Evolutionary conservation across 768 basidiomycete species (phyloP), one percentile per base, ranked within the genome.

Genomic region (Hortiboletus flavorubellus): DNA sequence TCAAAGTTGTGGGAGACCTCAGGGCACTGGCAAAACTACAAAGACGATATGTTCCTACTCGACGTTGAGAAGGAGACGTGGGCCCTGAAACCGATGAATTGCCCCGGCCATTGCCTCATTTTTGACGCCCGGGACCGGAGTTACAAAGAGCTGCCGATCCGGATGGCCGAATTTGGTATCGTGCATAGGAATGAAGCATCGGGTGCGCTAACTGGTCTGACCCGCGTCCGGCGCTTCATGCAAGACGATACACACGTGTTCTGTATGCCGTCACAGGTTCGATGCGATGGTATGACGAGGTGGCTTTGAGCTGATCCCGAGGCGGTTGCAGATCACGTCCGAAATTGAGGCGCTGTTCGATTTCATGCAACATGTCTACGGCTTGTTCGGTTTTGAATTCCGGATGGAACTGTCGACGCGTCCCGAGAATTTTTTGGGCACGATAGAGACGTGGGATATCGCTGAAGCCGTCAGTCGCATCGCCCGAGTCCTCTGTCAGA

Each of bases 221-320:
- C 93, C 15, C 83, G 97, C 55, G 97, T 98, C 42, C 79, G 97
- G 53, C 79, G 97, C 43, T 98, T 99, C 74, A 88, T 93, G 52
- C 97, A 98, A 75, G 97, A 98, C 67, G 97, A 99, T 70, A 94
- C 97, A 0, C 97, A 99, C 71, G 89, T 98, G 51, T 99, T 99
- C 78, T 99, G 96, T 71, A 95, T 92, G 84, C 90, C 91, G 9
- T 84, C 87, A 9, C 93, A 94, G 78, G 89, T 88, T 14, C 41
- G 14, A n/a, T 30, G 8, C 23, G 26, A n/a, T 53, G 15, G 9
- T 8, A 14, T 14, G 14, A 26, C 34, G 4, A 16, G 23, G 33
- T 15, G 4, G 23, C 26, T 12, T 10, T 14, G 15, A 2, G 18
- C 33, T 59, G 18, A 62, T 26, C 26, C 26, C 34, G 3, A 6